These are phyloP conservation scores for Pyrenophora graminea DNA, from an alignment of 2,329 filamentous ascomycete genomes.

Conservation along the genomic window DNA sequence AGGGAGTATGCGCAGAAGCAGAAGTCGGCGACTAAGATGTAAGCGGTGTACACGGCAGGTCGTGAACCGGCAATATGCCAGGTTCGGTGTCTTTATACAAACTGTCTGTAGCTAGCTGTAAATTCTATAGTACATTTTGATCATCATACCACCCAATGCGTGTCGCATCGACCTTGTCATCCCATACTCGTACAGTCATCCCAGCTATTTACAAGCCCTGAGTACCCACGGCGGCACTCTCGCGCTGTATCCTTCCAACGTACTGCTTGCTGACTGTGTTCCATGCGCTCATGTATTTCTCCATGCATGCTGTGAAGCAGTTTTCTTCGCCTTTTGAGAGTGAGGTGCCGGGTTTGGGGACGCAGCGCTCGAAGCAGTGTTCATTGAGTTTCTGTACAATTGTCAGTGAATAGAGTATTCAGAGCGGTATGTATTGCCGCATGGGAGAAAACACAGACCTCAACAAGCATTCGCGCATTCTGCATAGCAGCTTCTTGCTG, in stretches of 20 bases:
- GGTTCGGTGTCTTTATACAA: constrained; percentile 1
- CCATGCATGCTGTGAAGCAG: constrained; percentile 59
- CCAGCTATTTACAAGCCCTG: constrained; percentile 12
- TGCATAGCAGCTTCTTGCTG: constrained; percentile 57
- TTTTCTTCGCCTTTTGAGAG: constrained; percentile 55
- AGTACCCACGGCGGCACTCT: constrained; percentile 20
- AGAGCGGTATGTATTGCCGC: background rate
- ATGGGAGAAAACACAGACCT: constrained; percentile 21
- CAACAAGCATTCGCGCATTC: constrained; percentile 57
- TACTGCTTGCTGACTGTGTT: constrained; percentile 57
- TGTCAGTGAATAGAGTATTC: background rate
- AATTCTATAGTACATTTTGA: constrained; percentile 29
- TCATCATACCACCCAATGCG: background rate
- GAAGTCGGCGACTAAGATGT: constrained; percentile 48
- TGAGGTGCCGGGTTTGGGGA: constrained; percentile 57
- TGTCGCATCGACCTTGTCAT: background rate
- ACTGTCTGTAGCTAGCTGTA: constrained; percentile 21
- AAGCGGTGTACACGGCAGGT: constrained; percentile 10
- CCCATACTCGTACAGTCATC: constrained; percentile 8
- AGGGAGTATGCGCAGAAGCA: constrained; percentile 73
- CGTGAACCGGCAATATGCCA: constrained; percentile 4
- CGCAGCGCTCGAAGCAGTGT: constrained; percentile 61
- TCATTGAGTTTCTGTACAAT: constrained; percentile 55
- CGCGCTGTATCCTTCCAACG: constrained; percentile 54
- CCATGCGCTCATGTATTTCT: constrained; percentile 61